Conservation (phyloP, 176 grass and related monocot species). For the Triticum monococcum region DNA sequence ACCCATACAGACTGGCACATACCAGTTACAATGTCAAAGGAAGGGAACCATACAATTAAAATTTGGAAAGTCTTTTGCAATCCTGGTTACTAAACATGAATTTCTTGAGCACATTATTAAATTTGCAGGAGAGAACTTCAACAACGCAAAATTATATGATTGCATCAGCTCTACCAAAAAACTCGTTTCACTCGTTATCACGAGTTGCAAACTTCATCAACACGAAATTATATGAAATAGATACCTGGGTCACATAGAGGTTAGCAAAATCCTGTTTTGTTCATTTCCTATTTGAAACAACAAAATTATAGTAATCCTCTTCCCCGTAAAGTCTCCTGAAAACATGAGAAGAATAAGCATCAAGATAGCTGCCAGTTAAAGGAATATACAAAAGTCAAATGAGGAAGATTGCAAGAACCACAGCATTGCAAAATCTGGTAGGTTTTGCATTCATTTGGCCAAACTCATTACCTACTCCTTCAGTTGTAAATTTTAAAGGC, state of each 20-base stretch:
- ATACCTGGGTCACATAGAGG: slow-evolving; percentile 26
- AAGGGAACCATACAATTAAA: background rate
- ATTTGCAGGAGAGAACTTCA: background rate
- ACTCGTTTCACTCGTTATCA: background rate
- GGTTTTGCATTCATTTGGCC: background rate
- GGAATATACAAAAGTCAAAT: background rate
- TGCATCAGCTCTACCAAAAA: background rate
- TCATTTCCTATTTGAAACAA: slow-evolving; percentile 57
- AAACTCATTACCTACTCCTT: slow-evolving; percentile 5
- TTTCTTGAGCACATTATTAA: slow-evolving; percentile 1
- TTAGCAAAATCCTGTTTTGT: slow-evolving; percentile 6
- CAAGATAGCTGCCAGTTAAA: background rate
- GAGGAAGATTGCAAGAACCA: background rate
- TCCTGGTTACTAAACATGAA: background rate
- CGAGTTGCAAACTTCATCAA: background rate
- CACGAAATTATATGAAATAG: slow-evolving; percentile 17
- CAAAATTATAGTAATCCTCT: slow-evolving; percentile 72
- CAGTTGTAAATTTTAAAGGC: background rate
- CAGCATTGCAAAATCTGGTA: slow-evolving; percentile 10
- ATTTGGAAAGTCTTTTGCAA: slow-evolving; percentile 3
- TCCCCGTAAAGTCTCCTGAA: slow-evolving; percentile 77
- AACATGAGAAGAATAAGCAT: slow-evolving; percentile 25
- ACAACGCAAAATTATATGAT: background rate
- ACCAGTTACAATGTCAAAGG: background rate
- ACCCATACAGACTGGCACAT: background rate